phyloP scores from a whole-genome alignment of 345 rosid species.

The Trapa incisa region DNA sequence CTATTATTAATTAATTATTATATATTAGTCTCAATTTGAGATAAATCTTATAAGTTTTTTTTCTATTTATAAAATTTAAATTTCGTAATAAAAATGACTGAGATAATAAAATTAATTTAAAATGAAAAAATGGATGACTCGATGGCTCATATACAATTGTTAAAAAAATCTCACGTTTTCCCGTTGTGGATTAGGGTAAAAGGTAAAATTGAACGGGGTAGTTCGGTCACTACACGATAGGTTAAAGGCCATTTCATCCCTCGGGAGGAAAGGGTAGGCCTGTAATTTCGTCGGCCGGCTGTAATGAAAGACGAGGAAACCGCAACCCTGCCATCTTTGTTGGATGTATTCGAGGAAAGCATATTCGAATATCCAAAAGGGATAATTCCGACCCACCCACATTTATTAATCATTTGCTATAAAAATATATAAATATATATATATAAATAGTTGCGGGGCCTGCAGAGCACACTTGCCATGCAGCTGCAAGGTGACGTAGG shows the following conservation, averaged over 20 bases:
- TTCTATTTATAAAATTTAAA: no score
- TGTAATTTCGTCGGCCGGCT: slow-evolving; percentile 7
- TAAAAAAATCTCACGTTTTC: no score
- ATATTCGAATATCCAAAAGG: slow-evolving; percentile 40
- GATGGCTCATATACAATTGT: no score
- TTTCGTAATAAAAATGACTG: no score
- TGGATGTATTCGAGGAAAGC: slow-evolving; percentile 1
- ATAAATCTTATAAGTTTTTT: no score
- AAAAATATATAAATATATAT: not conserved
- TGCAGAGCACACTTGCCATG: not conserved
- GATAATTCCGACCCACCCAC: slow-evolving; percentile 14
- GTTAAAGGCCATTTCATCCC: not conserved
- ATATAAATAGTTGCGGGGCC: not conserved
- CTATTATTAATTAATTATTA: no score
- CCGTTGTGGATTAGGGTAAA: no score
- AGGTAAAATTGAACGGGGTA: not conserved
- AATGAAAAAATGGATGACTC: no score
- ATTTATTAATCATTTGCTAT: not conserved
- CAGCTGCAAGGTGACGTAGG: not conserved
- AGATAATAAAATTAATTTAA: no score
- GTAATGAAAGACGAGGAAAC: not conserved
- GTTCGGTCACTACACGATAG: not conserved
- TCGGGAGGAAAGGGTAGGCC: slow-evolving; percentile 3
- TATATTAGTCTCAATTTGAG: no score
- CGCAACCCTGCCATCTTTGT: not conserved